These are phyloP conservation scores for Fraxinus cuspidata DNA, from an alignment of 257 asterid species.

Conservation along the genomic window DNA sequence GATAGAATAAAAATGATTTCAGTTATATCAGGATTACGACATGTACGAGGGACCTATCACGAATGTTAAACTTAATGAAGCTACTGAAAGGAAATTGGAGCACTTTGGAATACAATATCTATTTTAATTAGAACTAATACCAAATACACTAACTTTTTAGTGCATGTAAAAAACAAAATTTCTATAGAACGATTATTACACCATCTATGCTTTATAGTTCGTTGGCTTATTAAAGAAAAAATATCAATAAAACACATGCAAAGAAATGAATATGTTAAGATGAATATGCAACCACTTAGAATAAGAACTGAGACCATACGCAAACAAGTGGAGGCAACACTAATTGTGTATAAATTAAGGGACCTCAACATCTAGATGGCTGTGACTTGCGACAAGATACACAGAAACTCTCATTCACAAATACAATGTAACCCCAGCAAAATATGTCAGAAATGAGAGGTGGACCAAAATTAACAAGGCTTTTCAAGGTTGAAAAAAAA, in stretches of 20 bases:
- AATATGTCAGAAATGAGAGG: background rate
- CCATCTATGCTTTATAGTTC: background rate
- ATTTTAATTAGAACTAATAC: background rate
- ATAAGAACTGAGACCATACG: background rate
- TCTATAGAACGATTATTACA: background rate
- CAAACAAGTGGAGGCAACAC: constrained; percentile 1
- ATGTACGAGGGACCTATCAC: background rate
- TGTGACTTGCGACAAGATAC: background rate
- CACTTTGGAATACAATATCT: background rate
- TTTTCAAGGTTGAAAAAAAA: background rate
- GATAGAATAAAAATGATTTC: background rate
- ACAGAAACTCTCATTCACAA: background rate
- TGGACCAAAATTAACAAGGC: background rate
- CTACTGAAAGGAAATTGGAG: background rate
- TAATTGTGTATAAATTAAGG: background rate
- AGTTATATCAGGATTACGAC: background rate
- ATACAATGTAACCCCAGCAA: background rate
- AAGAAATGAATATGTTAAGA: background rate
- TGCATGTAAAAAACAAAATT: background rate
- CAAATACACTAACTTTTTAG: background rate
- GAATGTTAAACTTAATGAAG: background rate
- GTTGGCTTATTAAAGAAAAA: background rate
- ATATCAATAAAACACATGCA: background rate
- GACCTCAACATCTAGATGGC: background rate
- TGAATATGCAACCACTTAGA: background rate